Conservation (phyloP, 176 grass and related monocot species). For the Bolboschoenus planiculmis region DNA sequence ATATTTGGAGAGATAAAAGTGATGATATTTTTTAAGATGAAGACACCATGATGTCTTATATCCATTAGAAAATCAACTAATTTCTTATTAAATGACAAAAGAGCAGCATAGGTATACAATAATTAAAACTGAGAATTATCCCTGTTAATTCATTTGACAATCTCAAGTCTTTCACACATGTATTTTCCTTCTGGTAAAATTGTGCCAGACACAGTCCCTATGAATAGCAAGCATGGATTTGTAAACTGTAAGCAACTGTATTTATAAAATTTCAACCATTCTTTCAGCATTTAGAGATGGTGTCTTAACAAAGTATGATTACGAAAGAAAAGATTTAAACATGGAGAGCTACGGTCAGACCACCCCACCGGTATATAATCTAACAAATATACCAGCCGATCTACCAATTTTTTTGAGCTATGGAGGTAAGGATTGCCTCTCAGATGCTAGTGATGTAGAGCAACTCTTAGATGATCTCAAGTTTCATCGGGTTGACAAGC, state of each 20-base stretch:
- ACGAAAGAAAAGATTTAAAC: constrained; percentile 39
- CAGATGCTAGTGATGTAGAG: constrained; percentile 47
- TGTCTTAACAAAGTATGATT: constrained; percentile 62
- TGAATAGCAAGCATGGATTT: background rate
- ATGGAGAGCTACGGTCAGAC: constrained; percentile 42
- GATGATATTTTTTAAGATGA: background rate
- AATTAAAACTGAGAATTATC: background rate
- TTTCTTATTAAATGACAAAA: background rate
- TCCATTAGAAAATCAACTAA: background rate
- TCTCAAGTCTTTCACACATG: too few species aligned
- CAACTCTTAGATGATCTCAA: constrained; percentile 47
- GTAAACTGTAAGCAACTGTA: background rate
- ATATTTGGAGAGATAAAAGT: background rate
- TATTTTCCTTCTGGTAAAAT: too few species aligned
- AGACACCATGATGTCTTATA: background rate
- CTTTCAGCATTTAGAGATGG: constrained; percentile 58
- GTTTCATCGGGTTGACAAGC: constrained; percentile 31
- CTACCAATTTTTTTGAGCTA: constrained; percentile 81
- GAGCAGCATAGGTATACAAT: background rate
- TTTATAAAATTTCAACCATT: background rate
- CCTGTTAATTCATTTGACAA: background rate
- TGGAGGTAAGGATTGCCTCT: constrained; percentile 58
- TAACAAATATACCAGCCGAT: constrained; percentile 38
- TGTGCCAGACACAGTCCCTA: too few species aligned
- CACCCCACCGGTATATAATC: constrained; percentile 45